Percentiles rank a stretch among this genome's conserved stretches.
phyloP scores from a whole-genome alignment of 169 alveolate species.

The Cryptosporidium canis region DNA sequence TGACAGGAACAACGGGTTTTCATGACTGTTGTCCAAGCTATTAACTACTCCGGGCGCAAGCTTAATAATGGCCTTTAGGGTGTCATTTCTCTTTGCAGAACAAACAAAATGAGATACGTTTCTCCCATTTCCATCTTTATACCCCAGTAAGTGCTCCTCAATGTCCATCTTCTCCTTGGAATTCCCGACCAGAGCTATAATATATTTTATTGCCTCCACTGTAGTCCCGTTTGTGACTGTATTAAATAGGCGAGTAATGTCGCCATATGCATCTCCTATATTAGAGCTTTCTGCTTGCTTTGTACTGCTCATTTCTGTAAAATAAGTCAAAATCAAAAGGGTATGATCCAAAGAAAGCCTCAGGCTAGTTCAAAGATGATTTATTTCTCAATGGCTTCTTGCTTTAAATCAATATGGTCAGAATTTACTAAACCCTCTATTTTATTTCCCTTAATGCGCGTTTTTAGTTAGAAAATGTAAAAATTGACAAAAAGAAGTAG shows the following conservation, averaged over 20 bases:
- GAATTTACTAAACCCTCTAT: neutral
- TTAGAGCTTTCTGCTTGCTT: slow-evolving; percentile 1
- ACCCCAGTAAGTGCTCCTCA: slow-evolving; percentile 52
- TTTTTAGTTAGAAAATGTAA: neutral
- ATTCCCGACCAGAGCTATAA: neutral
- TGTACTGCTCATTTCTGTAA: neutral
- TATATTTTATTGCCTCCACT: slow-evolving; percentile 34
- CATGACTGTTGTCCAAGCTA: slow-evolving; percentile 40
- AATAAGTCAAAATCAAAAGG: neutral
- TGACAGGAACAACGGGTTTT: slow-evolving; percentile 58
- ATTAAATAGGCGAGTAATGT: slow-evolving; percentile 37
- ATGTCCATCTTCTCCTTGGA: slow-evolving; percentile 16
- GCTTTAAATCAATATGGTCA: neutral
- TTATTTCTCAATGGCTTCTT: neutral
- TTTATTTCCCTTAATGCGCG: neutral
- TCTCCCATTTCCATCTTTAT: slow-evolving; percentile 71
- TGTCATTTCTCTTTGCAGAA: slow-evolving; percentile 60
- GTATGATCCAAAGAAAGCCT: neutral
- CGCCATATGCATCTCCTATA: slow-evolving; percentile 55
- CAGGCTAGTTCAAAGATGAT: neutral
- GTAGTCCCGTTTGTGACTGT: slow-evolving; percentile 54
- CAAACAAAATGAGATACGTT: slow-evolving; percentile 68
- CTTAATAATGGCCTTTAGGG: slow-evolving; percentile 53
- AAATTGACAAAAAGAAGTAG: neutral
- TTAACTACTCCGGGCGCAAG: slow-evolving; percentile 58